These are phyloP conservation scores for Trichoderma asperellum DNA, from an alignment of 2,329 filamentous ascomycete genomes.

Conservation along the genomic window DNA sequence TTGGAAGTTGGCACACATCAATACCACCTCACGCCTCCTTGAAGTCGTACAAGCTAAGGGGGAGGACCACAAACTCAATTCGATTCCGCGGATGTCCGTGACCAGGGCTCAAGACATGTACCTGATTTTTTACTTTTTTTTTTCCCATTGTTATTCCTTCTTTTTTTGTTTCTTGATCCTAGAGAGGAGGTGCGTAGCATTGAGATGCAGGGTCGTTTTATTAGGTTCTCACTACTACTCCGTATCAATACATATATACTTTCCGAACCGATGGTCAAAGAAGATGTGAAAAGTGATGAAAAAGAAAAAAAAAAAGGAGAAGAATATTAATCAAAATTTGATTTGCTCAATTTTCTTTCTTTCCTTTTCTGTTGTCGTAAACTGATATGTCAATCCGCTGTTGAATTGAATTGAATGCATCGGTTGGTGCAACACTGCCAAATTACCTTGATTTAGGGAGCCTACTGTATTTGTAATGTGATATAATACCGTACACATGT, in stretches of 20 bases:
- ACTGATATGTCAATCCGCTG: neutral
- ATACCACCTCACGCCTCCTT: neutral
- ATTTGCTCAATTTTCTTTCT: neutral
- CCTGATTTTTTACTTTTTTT: neutral
- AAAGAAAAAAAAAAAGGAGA: neutral
- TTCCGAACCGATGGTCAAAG: neutral
- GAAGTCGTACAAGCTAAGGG: neutral
- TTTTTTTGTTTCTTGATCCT: neutral
- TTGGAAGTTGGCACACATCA: neutral
- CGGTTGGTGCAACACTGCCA: neutral
- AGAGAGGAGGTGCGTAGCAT: neutral
- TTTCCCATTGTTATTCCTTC: neutral
- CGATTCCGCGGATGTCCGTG: neutral
- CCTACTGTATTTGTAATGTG: neutral
- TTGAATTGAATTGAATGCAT: neutral
- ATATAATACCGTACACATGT: neutral
- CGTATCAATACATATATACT: neutral
- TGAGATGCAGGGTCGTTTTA: slow-evolving; percentile 12
- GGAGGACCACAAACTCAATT: neutral
- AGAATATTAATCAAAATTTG: neutral
- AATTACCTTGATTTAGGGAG: neutral
- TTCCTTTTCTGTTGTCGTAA: neutral
- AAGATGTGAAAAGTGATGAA: neutral
- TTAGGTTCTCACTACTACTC: slow-evolving; percentile 6
- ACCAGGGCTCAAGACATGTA: neutral